Evolutionary conservation across 768 basidiomycete species (phyloP), one percentile per base, ranked within the genome.

Genomic region (Pisolithus tinctorius): DNA sequence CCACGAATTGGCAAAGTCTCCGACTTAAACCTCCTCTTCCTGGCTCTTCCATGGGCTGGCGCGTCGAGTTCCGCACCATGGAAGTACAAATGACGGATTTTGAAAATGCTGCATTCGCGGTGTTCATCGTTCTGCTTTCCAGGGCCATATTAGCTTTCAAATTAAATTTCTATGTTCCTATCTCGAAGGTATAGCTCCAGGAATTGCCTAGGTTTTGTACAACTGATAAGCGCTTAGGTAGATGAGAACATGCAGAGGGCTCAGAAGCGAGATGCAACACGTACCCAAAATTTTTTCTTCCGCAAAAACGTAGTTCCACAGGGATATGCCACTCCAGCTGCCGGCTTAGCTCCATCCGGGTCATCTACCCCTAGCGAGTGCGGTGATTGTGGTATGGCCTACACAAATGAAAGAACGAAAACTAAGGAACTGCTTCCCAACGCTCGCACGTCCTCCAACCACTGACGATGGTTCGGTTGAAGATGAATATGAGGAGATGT

Each of bases 51-150:
- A 97, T 98, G 49, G 96, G 95, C 30, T 99, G 96, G 96, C 79
- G 96, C 38, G 95, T 98, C 4, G 96, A 99, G 66, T 99, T 99
- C 71, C 78, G 96, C 51, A 92, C 88, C 65, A 98, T 98, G 96
- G 96, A 99, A 67, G 93, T 98, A 3, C 96, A 98, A 63, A 81
- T 97, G 64, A 98, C 96, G 8, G 96, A 99, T 71, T 99, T 93
- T 61, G 96, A 98, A 73, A 99, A 99, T 65, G 96, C 96, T 1
- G 93, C 96, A 6, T 97, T 93, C 66, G 83, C 93, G 30, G 81
- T 97, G 41, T 98, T 99, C 70, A 79, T 95, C 47, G 94, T 98
- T 13, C 81, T 99, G 26, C 76, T 99, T 7, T 95, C 96, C 4
- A 79, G 96, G 38, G 94, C 93, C 2, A 96, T 99, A 57, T 76